These are phyloP conservation scores for Skeletonema grethae DNA, from an alignment of 108 stramenopile species.

Conservation along the genomic window DNA sequence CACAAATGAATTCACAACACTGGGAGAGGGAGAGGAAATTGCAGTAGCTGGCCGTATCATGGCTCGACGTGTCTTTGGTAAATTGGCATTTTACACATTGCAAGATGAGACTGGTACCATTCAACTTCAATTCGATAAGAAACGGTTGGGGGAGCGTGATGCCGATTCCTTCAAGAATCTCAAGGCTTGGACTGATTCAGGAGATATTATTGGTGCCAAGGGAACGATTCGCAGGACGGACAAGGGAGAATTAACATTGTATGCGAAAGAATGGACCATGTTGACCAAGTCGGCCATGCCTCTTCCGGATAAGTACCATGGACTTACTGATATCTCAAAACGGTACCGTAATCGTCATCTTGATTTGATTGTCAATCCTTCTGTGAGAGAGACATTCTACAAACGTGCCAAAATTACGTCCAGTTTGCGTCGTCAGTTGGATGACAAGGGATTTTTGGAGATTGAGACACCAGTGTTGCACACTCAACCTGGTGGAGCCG, in stretches of 20 bases:
- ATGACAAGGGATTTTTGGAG: slow-evolving; percentile 94
- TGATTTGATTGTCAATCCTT: slow-evolving; percentile 95
- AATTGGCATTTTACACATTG: slow-evolving; percentile 94
- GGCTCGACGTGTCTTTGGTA: slow-evolving; percentile 95
- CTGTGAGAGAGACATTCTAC: slow-evolving; percentile 90
- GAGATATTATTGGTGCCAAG: slow-evolving; percentile 94
- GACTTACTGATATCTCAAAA: slow-evolving; percentile 92
- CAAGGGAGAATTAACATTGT: slow-evolving; percentile 96
- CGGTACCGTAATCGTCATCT: slow-evolving; percentile 94
- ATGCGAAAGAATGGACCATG: slow-evolving; percentile 94
- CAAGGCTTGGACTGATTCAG: slow-evolving; percentile 94
- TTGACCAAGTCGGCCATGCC: slow-evolving; percentile 94
- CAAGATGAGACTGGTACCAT: slow-evolving; percentile 91
- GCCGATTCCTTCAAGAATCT: slow-evolving; percentile 79
- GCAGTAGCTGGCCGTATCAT: slow-evolving; percentile 93
- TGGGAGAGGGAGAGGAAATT: slow-evolving; percentile 66
- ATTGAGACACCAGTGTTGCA: slow-evolving; percentile 99
- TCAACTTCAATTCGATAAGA: slow-evolving; percentile 96
- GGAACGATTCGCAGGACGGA: slow-evolving; percentile 94
- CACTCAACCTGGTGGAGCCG: slow-evolving; percentile 94
- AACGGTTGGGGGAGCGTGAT: slow-evolving; percentile 59
- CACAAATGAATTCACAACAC: slow-evolving; percentile 9
- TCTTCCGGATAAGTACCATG: slow-evolving; percentile 96
- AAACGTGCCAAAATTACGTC: slow-evolving; percentile 90
- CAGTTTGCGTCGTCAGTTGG: slow-evolving; percentile 85